Evolutionary conservation across 2,329 filamentous ascomycete species (phyloP), one percentile per base, ranked within the genome.

Genomic region (Arthrobotrys entomopaga): DNA sequence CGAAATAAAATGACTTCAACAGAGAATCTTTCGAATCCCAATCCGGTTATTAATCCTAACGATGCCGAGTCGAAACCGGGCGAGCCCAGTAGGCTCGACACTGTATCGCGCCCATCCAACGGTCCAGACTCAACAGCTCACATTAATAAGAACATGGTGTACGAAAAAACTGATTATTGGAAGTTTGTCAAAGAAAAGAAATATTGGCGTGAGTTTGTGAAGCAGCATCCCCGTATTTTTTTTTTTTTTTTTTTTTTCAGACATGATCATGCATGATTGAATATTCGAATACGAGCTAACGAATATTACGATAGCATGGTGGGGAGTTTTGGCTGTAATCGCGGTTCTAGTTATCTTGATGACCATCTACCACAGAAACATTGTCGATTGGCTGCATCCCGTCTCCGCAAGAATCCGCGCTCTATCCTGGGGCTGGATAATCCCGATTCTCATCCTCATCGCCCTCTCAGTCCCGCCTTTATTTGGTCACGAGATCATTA

Each of bases 401-500:
- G 80, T 81, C 48, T 80, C 82, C 4, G 78, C 81, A 57, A 81
- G 81, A 64, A 80, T 83, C 11, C 79, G 81, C 34, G 80, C 81
- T 15, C 75, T 82, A 1, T 81, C 81, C 1, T 82, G 79, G 11
- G 82, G 82, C 5, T 83, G 80, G 77, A 48, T 83, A 5, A 83
- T 83, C 49, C 82, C 82, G 4, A 80, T 83, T 43, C 78, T 78
- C 26, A 80, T 83, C 19, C 76, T 83, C 26, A 79, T 83, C 53
- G 49, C 81, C 40, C 81, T 83, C 42, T 83, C 82, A 2, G 82
- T 83, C 60, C 82, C 82, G 2, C 82, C 82, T 0, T 77, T 83
- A 11, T 83, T 83, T 60, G 82, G 82, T 15, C 82, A 83, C 67
- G 82, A 83, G 66, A 78, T 83, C 46, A 77, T 83, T 49, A 82